phyloP scores from a whole-genome alignment of 768 basidiomycete species.

The Rhizopogon roseolus region DNA sequence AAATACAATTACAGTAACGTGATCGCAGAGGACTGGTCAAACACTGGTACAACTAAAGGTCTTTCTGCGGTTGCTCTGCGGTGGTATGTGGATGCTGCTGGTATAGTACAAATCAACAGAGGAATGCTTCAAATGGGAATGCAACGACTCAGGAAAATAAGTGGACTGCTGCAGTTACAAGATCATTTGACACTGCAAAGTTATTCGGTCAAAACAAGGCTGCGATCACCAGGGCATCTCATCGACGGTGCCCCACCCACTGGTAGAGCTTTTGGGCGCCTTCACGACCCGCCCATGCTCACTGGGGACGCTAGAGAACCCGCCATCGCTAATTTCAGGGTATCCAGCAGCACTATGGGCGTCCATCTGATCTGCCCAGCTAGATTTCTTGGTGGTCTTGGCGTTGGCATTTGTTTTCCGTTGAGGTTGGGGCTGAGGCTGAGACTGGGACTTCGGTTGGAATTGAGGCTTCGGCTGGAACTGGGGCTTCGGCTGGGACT shows the following conservation, averaged over 20 bases:
- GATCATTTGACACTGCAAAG: not conserved
- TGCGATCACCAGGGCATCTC: slow-evolving; percentile 20
- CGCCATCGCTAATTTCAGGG: not conserved
- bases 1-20: not conserved
- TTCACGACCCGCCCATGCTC: slow-evolving; percentile 9
- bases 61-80: not conserved
- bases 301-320: slow-evolving; percentile 2
- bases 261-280: slow-evolving; percentile 12
- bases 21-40: no score
- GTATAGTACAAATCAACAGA: not conserved
- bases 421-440: not conserved
- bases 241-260: slow-evolving; percentile 20
- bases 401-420: not conserved
- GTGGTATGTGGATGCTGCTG: not conserved
- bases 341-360: slow-evolving; percentile 8
- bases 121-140: not conserved
- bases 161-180: no score
- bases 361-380: slow-evolving; percentile 26
- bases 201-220: not conserved
- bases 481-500: not conserved
- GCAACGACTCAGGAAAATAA: not conserved
- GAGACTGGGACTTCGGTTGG: not conserved
- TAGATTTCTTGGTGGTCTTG: slow-evolving; percentile 3
- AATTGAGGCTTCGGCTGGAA: not conserved
- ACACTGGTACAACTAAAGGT: not conserved